These are phyloP conservation scores for Verticillium dahliae DNA, from an alignment of 2,329 filamentous ascomycete species.

Conservation along the genomic window DNA sequence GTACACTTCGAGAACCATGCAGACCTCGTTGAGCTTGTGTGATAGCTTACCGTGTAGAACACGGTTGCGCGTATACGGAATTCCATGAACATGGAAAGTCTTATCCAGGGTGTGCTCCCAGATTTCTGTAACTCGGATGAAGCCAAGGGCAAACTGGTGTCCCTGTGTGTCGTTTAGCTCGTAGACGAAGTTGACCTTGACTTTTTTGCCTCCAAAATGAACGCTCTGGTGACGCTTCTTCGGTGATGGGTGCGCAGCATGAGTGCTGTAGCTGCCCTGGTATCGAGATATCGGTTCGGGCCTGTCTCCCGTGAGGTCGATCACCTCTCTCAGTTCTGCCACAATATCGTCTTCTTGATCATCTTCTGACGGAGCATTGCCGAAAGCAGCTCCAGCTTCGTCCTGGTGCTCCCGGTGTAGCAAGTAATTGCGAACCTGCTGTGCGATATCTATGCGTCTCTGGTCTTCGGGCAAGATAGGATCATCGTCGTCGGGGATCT, in stretches of 20 bases:
- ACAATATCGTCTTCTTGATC: conserved; percentile 9
- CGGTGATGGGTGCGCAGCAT: neutral
- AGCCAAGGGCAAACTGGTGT: conserved; percentile 21
- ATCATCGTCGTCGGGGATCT: neutral
- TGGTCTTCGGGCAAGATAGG: conserved; percentile 1
- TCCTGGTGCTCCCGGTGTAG: neutral
- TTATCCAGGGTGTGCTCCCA: conserved; percentile 18
- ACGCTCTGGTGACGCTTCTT: neutral
- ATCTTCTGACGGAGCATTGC: neutral
- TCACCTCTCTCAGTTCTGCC: conserved; percentile 16
- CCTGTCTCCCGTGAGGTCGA: conserved; percentile 26
- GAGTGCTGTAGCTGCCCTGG: neutral
- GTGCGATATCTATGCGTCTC: neutral
- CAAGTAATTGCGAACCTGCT: neutral
- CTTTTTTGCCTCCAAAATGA: neutral
- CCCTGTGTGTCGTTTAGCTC: conserved; percentile 15
- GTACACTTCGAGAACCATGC: conserved; percentile 32
- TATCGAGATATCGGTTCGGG: neutral
- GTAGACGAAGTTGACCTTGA: conserved; percentile 19
- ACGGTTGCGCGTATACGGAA: conserved; percentile 27
- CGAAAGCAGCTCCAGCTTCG: neutral
- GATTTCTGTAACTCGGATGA: conserved; percentile 36
- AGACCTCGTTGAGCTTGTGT: conserved; percentile 35
- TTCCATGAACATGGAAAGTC: conserved; percentile 26
- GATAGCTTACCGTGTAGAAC: conserved; percentile 28